Base-by-base conservation (phyloP, 139 green algal species). In the Choricystis sp. region DNA sequence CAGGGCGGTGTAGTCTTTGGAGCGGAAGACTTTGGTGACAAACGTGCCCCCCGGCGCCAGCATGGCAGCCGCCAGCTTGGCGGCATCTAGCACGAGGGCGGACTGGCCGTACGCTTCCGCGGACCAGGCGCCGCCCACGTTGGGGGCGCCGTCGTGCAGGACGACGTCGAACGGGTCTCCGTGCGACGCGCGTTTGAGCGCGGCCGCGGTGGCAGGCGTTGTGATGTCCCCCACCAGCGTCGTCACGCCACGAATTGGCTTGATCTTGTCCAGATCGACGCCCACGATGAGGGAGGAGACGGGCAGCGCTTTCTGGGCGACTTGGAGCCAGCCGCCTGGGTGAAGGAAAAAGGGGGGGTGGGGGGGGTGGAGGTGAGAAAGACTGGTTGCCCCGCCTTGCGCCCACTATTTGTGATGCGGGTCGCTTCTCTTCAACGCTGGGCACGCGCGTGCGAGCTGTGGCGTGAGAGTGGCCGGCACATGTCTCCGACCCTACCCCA, bases 21-120 rank as follows among this genome's bases (percentile, higher is more conserved):
- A 94, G 70, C 83, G 68, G 79, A 94, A 95, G 14, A 98, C 83
- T 78, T 99, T 99, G 66, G 91, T 98, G 28, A 99, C 81, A 71
- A 98, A 98, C 14, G 71, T 88, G 31, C 93, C 94, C 4, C 79
- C 75, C 21, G 89, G 89, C 22, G 72, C 74, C 57, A 99, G 81
- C 65, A 94, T 87, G 63, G 96, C 89, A 2, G 79, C 86, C 56
- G 93, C 94, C 62, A 99, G 87, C 28, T 75, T 72, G 27, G 97
- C 77, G 21, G 92, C 77, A 63, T 98, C 88, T 26, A 98, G 80
- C 64, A 94, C 88, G 49, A 98, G 83, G 19, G 80, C 80, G 2
- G 84, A 80, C 74, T 85, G 79, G n/a, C 68, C 79, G 75, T 94
- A 92, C 3, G 91, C 83, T 67, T 97, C 92, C 49, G 65, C 85